phyloP scores from a whole-genome alignment of 2,329 filamentous ascomycete genomes.

The Podosphaera xanthii region DNA sequence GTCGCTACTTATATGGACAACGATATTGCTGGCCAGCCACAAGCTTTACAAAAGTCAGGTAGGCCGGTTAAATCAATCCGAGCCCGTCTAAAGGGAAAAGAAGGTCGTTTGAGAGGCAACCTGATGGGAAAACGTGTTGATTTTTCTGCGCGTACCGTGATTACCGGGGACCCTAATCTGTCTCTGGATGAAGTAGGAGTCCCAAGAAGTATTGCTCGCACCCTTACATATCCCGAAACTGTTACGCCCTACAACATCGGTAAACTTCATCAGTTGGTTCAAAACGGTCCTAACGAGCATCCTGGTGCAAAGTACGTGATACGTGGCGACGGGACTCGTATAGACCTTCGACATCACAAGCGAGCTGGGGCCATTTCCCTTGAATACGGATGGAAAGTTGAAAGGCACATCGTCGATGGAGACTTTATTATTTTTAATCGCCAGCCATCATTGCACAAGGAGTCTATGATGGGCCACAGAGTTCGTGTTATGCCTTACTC shows the following conservation, averaged over 20 bases:
- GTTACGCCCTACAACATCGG: conserved; percentile 96
- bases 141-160: conserved; percentile 97
- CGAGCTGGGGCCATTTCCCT: conserved; percentile 61
- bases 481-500: conserved; percentile 98
- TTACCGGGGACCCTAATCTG: conserved; percentile 92
- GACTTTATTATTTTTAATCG: conserved; percentile 99
- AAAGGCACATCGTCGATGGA: conserved; percentile 84
- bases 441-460: conserved; percentile 96
- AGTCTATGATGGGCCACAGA: conserved; percentile 99
- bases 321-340: conserved; percentile 74
- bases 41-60: conserved; percentile 89
- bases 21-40: conserved; percentile 86
- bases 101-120: conserved; percentile 91
- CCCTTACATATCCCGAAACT: conserved; percentile 86
- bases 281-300: conserved; percentile 84
- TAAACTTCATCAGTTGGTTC: conserved; percentile 69
- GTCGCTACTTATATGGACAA: conserved; percentile 99
- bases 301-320: conserved; percentile 95
- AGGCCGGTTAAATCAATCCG: conserved; percentile 92
- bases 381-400: conserved; percentile 96
- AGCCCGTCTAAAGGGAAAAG: conserved; percentile 94
- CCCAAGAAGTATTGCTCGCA: conserved; percentile 76
- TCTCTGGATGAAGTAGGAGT: conserved; percentile 95
- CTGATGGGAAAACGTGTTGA: conserved; percentile 99
- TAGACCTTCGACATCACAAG: conserved; percentile 85